Conservation (phyloP, 768 basidiomycete genomes). For the Suillus decipiens region DNA sequence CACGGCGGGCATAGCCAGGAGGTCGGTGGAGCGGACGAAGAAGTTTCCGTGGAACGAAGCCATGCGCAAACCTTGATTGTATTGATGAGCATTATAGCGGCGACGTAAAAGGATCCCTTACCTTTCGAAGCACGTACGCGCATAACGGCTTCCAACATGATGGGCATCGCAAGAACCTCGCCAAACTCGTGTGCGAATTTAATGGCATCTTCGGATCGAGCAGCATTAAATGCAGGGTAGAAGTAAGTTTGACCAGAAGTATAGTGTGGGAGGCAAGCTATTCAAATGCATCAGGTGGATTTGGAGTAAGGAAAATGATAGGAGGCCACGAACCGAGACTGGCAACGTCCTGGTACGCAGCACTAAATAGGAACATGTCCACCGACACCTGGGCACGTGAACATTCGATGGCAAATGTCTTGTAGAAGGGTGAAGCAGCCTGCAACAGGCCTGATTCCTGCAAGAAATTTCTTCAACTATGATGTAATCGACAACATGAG, state of each 20-base stretch:
- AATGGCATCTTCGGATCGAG: slow-evolving; percentile 91
- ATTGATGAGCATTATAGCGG: not conserved
- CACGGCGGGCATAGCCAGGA: slow-evolving; percentile 95
- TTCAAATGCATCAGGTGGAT: slow-evolving; percentile 5
- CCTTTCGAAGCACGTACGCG: slow-evolving; percentile 97
- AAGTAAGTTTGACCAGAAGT: slow-evolving; percentile 98
- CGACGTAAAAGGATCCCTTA: slow-evolving; percentile 29
- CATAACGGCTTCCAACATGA: slow-evolving; percentile 97
- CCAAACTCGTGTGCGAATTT: slow-evolving; percentile 99
- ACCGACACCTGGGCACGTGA: slow-evolving; percentile 96
- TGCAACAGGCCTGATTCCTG: slow-evolving; percentile 92
- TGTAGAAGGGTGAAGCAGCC: slow-evolving; percentile 95
- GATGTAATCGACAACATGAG: not conserved
- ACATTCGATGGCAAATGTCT: slow-evolving; percentile 98
- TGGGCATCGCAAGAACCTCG: slow-evolving; percentile 87
- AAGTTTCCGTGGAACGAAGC: slow-evolving; percentile 99
- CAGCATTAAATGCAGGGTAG: slow-evolving; percentile 97
- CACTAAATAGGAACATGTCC: slow-evolving; percentile 98
- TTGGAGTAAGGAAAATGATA: slow-evolving; percentile 5
- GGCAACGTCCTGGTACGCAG: slow-evolving; percentile 93
- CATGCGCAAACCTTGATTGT: slow-evolving; percentile 77
- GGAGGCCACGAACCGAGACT: slow-evolving; percentile 63
- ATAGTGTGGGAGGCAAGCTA: slow-evolving; percentile 94
- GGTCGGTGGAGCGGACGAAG: slow-evolving; percentile 96
- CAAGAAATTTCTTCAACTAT: slow-evolving; percentile 10